Base-by-base conservation (phyloP, 2,329 filamentous ascomycete species). In the Fusarium nurragi region DNA sequence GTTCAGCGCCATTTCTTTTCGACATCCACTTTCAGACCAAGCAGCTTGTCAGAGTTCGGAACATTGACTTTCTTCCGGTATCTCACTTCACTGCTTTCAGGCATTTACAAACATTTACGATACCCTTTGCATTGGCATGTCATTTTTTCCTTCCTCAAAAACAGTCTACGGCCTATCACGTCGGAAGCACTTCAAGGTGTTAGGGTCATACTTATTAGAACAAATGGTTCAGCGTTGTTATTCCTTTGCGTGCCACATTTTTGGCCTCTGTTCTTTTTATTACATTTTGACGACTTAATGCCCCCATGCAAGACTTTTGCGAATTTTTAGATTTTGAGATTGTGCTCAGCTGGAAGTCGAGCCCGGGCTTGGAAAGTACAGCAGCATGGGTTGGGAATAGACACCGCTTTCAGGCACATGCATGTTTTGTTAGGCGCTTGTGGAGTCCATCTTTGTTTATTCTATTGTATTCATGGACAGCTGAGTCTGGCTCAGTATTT, bases 131-230 rank as follows among this genome's bases (percentile, higher is more conserved):
- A 54, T 54, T 47, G 22, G 21, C 55, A 39, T 49, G 21, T n/a
- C 25, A 26, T 46, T 26, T 26, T 52, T 47, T 46, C 18, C 23
- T 45, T 37, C 26, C 10, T 41, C 21, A 22, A 62, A 52, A 30
- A 34, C 40, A 13, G 23, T 40, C n/a, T 26, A 37, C 34, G 16
- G 39, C 37, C 47, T 32, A 39, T 46, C 26, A 37, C 12, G 32
- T 38, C 26, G 51, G 53, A 44, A 48, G 58, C 66, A 62, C 68
- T 70, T 53, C 21, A 36, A 68, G 66, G 68, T 70, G 68, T 67
- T 69, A 2, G 16, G 53, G 53, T 50, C 34, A 41, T 13, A 30
- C 25, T 45, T 28, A 44, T 38, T 50, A 55, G 23, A 63, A 54
- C 37, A 51, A 38, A 51, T 28, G 61, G 38, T 41, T 48, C 37